A percentile compares a stretch with the other conserved stretches of the same genome.
These are phyloP conservation scores for Solanum neorickii DNA, from an alignment of 257 asterid genomes.

Conservation along the genomic window DNA sequence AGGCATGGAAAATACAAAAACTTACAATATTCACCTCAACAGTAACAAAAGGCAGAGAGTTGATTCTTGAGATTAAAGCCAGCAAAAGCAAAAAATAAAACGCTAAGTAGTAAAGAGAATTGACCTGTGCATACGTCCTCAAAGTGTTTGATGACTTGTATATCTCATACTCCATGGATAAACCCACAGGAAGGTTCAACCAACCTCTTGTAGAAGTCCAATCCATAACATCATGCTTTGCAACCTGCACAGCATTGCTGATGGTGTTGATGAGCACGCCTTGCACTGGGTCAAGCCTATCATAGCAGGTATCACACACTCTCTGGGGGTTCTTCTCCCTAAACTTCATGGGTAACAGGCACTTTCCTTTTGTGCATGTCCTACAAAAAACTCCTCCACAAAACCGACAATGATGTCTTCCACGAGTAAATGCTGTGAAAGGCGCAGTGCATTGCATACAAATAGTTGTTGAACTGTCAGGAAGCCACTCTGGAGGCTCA, in stretches of 20 bases:
- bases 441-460: slow-evolving; percentile 95
- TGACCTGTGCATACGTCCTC: slow-evolving; percentile 73
- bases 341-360: slow-evolving; percentile 75
- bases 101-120: neutral
- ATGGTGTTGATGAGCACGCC: slow-evolving; percentile 72
- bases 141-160: slow-evolving; percentile 72
- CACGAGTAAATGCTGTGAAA: slow-evolving; percentile 87
- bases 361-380: slow-evolving; percentile 88
- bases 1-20: neutral
- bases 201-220: slow-evolving; percentile 97
- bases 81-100: neutral
- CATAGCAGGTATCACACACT: slow-evolving; percentile 96
- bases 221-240: slow-evolving; percentile 96
- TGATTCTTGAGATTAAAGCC: neutral
- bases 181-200: slow-evolving; percentile 94
- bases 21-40: neutral
- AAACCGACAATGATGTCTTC: slow-evolving; percentile 97
- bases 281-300: slow-evolving; percentile 93
- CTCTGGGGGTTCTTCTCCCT: slow-evolving; percentile 95
- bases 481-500: slow-evolving; percentile 99
- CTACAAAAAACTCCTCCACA: slow-evolving; percentile 96
- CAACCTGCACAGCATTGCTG: slow-evolving; percentile 83
- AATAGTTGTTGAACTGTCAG: slow-evolving; percentile 64
- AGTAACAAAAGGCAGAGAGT: neutral
- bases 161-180: slow-evolving; percentile 94